Evolutionary conservation across 2,329 filamentous ascomycete genomes (phyloP), one percentile per base, ranked within the genome.

Genomic region (Fusarium coffeatum): DNA sequence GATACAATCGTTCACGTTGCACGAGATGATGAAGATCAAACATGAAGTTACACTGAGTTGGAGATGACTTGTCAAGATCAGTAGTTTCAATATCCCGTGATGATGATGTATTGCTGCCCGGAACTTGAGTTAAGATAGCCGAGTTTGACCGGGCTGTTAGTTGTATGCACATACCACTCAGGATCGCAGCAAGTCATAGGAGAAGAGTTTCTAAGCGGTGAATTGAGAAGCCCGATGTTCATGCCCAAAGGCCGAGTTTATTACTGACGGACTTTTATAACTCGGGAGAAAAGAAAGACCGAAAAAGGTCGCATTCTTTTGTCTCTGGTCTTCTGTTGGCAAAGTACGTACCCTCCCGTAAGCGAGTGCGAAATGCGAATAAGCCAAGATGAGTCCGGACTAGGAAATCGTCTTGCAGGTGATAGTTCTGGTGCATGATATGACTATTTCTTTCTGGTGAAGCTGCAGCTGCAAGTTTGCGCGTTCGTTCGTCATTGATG

Each of bases 281-380:
- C 25, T 47, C 30, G 27, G 32, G 18, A 15, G 23, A 15, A 51
- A 32, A 32, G 12, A 5, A n/a, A 27, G 18, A n/a, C 13, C 49
- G 49, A 10, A 16, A 16, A 16, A 20, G n/a, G 22, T 48, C 27
- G 46, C 27, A 32, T 18, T 48, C 46, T 23, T 22, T 30, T 23
- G 8, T 13, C n/a, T 15, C 12, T 13, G 20, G 3, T 5, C 27
- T 53, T 16, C 20, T 60, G 30, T 34, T 40, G 23, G 11, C 16
- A 41, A 8, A 32, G 34, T 37, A 11, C 59, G n/a, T 47, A 48
- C 37, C 22, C 25, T 34, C 10, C 32, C 25, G 43, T 62, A 68
- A 51, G 67, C 67, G 63, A 70, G 23, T 65, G 62, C 55, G 55
- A 57, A 15, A 40, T 51, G 48, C 66, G 66, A 69, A 53, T 30